Percentiles rank a stretch among this genome's conserved stretches.
phyloP scores from a whole-genome alignment of 2,329 filamentous ascomycete genomes.

The Penicillium brasilianum region DNA sequence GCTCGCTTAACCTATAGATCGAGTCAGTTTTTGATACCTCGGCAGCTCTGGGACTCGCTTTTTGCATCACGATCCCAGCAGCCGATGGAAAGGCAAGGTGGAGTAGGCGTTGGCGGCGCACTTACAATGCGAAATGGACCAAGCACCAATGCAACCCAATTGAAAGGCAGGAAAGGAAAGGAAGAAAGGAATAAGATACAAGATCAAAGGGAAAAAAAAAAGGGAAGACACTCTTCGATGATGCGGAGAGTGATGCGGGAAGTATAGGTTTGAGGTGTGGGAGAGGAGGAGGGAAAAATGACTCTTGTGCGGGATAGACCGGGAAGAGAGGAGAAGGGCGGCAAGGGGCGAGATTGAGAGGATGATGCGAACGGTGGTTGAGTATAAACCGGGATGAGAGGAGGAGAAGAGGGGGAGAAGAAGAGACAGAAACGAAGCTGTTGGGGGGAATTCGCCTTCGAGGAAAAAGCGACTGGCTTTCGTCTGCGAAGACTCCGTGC shows the following conservation, averaged over 20 bases:
- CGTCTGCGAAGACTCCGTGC: slow-evolving; percentile 29
- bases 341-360: slow-evolving; percentile 23
- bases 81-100: slow-evolving; percentile 8
- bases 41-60: background rate
- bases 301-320: slow-evolving; percentile 37
- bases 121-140: slow-evolving; percentile 40
- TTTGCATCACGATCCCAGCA: slow-evolving; percentile 1
- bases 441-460: slow-evolving; percentile 33
- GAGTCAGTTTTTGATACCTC: slow-evolving; percentile 28
- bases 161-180: slow-evolving; percentile 20
- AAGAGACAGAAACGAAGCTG: slow-evolving; percentile 29
- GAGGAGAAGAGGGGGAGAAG: slow-evolving; percentile 20
- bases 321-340: slow-evolving; percentile 24
- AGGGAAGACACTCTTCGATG: slow-evolving; percentile 19
- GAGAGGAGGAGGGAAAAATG: slow-evolving; percentile 24
- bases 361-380: slow-evolving; percentile 17
- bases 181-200: slow-evolving; percentile 20
- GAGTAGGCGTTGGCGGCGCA: slow-evolving; percentile 14
- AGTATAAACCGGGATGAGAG: slow-evolving; percentile 17
- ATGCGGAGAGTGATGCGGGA: slow-evolving; percentile 24
- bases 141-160: slow-evolving; percentile 30
- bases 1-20: slow-evolving; percentile 30
- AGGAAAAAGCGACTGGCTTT: slow-evolving; percentile 35
- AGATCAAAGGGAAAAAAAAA: slow-evolving; percentile 4
- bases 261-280: slow-evolving; percentile 28